Evolutionary conservation across 805 yeast species (phyloP).

Genomic region (Suhomyces sp.): DNA sequence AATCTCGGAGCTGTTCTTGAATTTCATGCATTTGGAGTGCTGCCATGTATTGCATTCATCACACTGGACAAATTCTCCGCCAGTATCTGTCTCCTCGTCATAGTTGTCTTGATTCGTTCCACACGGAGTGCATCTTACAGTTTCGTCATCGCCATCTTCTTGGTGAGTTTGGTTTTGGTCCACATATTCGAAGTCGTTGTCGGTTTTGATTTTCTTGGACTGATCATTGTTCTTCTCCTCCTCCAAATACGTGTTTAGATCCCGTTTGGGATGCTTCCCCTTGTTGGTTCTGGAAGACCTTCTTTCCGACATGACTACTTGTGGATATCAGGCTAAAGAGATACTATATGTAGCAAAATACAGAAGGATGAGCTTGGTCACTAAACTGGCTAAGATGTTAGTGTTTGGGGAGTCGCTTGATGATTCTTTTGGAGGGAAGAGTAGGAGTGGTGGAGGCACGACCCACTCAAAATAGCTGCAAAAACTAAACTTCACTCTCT

Average conservation of each 20-base stretch:
- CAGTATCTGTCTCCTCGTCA: slow-evolving; percentile 52
- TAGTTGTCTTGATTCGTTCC: slow-evolving; percentile 58
- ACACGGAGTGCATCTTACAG: slow-evolving; percentile 59
- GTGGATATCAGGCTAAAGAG: not conserved
- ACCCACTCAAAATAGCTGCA: not conserved
- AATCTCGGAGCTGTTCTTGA: slow-evolving; percentile 30
- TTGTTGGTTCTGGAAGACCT: slow-evolving; percentile 38
- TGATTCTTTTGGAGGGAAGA: not conserved
- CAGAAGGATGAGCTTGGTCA: no score
- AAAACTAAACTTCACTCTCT: no score
- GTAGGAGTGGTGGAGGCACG: not conserved
- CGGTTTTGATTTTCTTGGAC: slow-evolving; percentile 3
- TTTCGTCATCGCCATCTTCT: slow-evolving; percentile 37
- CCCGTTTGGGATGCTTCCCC: slow-evolving; percentile 37
- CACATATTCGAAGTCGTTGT: slow-evolving; percentile 11
- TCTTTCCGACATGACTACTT: slow-evolving; percentile 17
- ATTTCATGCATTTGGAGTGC: slow-evolving; percentile 62
- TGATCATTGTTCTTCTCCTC: slow-evolving; percentile 12
- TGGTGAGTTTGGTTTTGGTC: slow-evolving; percentile 3
- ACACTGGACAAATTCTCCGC: slow-evolving; percentile 64
- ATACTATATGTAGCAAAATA: not conserved
- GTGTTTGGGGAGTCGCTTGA: not conserved
- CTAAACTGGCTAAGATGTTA: not conserved
- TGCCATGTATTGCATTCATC: slow-evolving; percentile 71
- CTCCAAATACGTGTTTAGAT: slow-evolving; percentile 13